These are phyloP conservation scores for Hydrangea macrophylla DNA, from an alignment of 148 eudicot species.

Conservation along the genomic window DNA sequence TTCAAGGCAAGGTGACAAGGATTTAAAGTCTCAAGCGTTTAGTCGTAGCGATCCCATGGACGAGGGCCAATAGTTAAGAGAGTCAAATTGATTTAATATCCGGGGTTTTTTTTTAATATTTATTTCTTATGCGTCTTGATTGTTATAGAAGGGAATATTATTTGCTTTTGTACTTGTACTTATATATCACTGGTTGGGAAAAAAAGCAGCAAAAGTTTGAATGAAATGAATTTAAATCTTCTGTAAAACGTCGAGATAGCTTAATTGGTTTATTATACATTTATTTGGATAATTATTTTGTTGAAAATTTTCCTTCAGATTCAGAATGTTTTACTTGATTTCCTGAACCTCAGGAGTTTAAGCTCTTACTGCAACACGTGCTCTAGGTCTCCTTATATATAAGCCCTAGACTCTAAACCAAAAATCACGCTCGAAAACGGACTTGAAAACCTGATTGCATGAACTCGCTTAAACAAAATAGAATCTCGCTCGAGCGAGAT, in stretches of 20 bases:
- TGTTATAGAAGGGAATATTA: conserved; percentile 8
- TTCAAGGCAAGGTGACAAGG: conserved; percentile 32
- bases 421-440: too few relatives aligned
- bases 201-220: neutral
- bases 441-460: too few relatives aligned
- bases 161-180: conserved; percentile 2
- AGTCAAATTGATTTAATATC: neutral
- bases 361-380: too few relatives aligned
- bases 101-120: neutral
- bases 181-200: neutral
- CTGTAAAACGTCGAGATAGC: neutral
- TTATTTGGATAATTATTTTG: too few relatives aligned
- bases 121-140: neutral
- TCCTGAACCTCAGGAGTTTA: too few relatives aligned
- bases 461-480: too few relatives aligned
- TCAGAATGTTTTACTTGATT: too few relatives aligned
- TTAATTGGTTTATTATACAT: neutral
- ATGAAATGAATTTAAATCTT: neutral
- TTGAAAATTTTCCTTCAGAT: too few relatives aligned
- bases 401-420: too few relatives aligned
- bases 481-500: too few relatives aligned
- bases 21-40: conserved; percentile 30
- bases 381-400: too few relatives aligned
- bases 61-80: conserved; percentile 54
- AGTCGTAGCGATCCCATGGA: conserved; percentile 62